These are phyloP conservation scores for Andrographis paniculata DNA, from an alignment of 305 asterid species.

Conservation along the genomic window DNA sequence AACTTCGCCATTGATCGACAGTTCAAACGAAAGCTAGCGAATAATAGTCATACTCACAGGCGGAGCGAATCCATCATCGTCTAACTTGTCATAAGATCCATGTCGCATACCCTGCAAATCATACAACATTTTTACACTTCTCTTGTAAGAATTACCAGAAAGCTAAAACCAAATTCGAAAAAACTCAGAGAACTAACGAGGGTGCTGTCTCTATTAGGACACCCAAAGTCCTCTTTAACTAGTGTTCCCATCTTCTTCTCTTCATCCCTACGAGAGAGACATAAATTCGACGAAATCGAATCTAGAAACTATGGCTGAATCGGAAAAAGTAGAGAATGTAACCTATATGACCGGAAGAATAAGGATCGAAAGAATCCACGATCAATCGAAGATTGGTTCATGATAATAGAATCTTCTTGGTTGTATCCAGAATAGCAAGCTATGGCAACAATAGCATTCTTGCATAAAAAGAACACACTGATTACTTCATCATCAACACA, in stretches of 20 bases:
- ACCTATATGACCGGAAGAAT: conserved; percentile 75
- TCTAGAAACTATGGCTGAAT: no score
- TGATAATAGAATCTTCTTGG: conserved; percentile 97
- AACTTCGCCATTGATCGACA: no score
- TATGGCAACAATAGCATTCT: conserved; percentile 90
- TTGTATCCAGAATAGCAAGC: conserved; percentile 94
- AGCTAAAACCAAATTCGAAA: no score
- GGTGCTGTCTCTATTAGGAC: conserved; percentile 80
- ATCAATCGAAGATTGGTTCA: conserved; percentile 98
- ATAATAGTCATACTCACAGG: conserved; percentile 22
- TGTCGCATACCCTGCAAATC: conserved; percentile 77
- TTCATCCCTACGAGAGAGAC: conserved; percentile 41
- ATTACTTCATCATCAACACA: no score
- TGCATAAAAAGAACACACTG: no score
- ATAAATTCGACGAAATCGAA: no score
- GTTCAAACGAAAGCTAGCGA: no score
- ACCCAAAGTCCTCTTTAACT: conserved; percentile 95
- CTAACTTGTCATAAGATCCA: conserved; percentile 96
- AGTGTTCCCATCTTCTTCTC: conserved; percentile 99
- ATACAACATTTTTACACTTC: no score
- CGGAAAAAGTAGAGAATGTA: no score
- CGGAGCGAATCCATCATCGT: conserved; percentile 97
- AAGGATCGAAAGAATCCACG: conserved; percentile 96
- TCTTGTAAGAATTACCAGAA: no score
- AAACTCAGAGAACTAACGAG: conserved; percentile 17